phyloP scores from a whole-genome alignment of 257 asterid genomes.

The Petunia axillaris region DNA sequence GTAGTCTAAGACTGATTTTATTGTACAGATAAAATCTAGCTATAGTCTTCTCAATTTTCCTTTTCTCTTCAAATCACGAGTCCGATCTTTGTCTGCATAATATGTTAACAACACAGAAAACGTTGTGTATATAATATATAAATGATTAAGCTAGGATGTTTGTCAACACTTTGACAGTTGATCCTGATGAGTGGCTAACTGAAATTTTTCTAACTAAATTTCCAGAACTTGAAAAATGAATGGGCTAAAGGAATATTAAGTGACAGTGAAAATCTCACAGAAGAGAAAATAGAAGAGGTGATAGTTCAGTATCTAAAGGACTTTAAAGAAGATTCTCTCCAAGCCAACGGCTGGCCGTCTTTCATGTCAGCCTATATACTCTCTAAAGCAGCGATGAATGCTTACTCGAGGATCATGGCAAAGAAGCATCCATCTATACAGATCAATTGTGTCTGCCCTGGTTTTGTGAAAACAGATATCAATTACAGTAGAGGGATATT shows the following conservation, averaged over 20 bases:
- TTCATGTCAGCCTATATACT: slow-evolving; percentile 47
- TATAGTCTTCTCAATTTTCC: too few relatives aligned
- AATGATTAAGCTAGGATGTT: too few relatives aligned
- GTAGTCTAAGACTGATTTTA: too few relatives aligned
- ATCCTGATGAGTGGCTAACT: background rate
- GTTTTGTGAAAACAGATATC: slow-evolving; percentile 51
- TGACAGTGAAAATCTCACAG: slow-evolving; percentile 41
- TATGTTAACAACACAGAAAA: too few relatives aligned
- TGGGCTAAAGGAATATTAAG: slow-evolving; percentile 48
- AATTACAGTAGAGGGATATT: slow-evolving; percentile 36
- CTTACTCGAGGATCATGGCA: slow-evolving; percentile 47
- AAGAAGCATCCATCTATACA: slow-evolving; percentile 34
- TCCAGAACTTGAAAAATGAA: slow-evolving; percentile 44
- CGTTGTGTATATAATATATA: too few relatives aligned
- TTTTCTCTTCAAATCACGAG: too few relatives aligned
- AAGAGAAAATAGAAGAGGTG: slow-evolving; percentile 47
- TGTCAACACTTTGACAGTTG: too few relatives aligned
- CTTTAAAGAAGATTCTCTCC: slow-evolving; percentile 36
- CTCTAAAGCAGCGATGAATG: slow-evolving; percentile 62
- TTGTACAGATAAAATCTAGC: too few relatives aligned
- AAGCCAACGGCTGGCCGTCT: slow-evolving; percentile 52
- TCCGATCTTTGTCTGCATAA: too few relatives aligned
- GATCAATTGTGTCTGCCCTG: slow-evolving; percentile 58
- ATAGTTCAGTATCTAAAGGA: slow-evolving; percentile 40
- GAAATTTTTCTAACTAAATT: background rate